These are phyloP conservation scores for Limtongozyma cylindracea DNA, from an alignment of 805 yeast species.

Conservation along the genomic window DNA sequence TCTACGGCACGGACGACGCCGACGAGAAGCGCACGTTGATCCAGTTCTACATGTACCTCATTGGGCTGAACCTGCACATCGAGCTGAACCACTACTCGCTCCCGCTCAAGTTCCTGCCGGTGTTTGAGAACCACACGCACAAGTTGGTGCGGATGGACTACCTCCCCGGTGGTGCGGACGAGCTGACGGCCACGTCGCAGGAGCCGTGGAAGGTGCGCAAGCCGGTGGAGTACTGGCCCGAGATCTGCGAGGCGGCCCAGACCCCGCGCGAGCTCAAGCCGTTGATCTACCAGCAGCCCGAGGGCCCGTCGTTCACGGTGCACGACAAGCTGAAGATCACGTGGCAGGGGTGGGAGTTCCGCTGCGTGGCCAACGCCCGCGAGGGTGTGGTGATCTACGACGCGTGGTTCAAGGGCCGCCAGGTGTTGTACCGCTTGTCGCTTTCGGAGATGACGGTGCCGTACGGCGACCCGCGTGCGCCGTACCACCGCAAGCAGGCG, in stretches of 20 bases:
- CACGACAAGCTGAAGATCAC: constrained; percentile 31
- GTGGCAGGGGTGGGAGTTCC: constrained; percentile 76
- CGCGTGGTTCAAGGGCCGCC: constrained; percentile 52
- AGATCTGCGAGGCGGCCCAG: constrained; percentile 24
- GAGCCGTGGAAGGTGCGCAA: constrained; percentile 32
- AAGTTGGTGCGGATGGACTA: constrained; percentile 49
- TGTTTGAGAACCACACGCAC: constrained; percentile 32
- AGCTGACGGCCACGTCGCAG: constrained; percentile 22
- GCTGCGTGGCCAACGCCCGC: constrained; percentile 43
- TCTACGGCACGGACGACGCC: constrained; percentile 56
- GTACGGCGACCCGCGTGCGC: constrained; percentile 66
- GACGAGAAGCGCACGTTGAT: constrained; percentile 33
- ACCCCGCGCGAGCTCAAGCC: constrained; percentile 36
- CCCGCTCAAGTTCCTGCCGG: constrained; percentile 53
- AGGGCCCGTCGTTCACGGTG: constrained; percentile 47
- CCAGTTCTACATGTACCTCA: constrained; percentile 55
- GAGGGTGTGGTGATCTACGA: constrained; percentile 64
- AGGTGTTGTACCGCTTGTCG: constrained; percentile 45
- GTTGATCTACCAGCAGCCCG: constrained; percentile 44
- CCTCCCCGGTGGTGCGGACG: constrained; percentile 51
- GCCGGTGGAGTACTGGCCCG: constrained; percentile 53
- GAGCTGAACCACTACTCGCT: constrained; percentile 57
- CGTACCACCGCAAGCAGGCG: constrained; percentile 70
- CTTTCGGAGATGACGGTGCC: constrained; percentile 76
- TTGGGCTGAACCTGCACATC: constrained; percentile 32